phyloP scores from a whole-genome alignment of 345 rosid genomes.

The Physaria fendleri region DNA sequence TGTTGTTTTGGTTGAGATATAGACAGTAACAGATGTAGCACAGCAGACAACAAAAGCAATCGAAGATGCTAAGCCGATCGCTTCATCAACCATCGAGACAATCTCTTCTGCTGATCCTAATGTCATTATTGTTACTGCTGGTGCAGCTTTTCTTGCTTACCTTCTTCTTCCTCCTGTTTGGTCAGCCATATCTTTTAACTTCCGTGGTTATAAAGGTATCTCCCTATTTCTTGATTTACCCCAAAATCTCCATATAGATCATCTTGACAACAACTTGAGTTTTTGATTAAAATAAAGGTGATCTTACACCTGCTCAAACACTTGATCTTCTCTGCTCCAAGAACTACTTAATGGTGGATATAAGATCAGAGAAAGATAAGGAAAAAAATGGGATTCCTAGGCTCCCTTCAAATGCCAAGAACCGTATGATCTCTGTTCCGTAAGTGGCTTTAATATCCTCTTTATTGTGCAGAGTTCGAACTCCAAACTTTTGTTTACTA shows the following conservation, averaged over 20 bases:
- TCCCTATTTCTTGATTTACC: neutral
- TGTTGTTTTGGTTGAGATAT: constrained; percentile 5
- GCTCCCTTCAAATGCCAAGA: constrained; percentile 86
- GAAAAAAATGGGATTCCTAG: constrained; percentile 81
- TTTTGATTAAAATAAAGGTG: constrained; percentile 40
- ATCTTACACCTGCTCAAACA: constrained; percentile 76
- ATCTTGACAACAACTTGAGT: neutral
- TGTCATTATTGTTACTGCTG: constrained; percentile 63
- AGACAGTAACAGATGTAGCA: constrained; percentile 80
- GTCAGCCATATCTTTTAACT: constrained; percentile 55
- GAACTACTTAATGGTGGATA: constrained; percentile 64
- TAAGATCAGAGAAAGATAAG: constrained; percentile 93
- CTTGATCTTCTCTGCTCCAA: constrained; percentile 57
- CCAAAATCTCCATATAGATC: neutral
- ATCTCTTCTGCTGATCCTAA: constrained; percentile 69
- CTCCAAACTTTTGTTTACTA: too few species aligned
- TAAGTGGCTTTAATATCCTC: too few species aligned
- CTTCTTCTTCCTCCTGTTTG: constrained; percentile 75
- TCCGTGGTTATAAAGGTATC: constrained; percentile 91
- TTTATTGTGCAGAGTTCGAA: too few species aligned
- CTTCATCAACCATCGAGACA: constrained; percentile 68
- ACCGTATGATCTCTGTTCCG: constrained; percentile 73
- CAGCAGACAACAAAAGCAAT: constrained; percentile 59
- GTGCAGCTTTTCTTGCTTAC: constrained; percentile 57
- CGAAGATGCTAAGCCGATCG: constrained; percentile 72